Base-by-base conservation (phyloP, 2,329 filamentous ascomycete species). In the Thelonectria rubi region DNA sequence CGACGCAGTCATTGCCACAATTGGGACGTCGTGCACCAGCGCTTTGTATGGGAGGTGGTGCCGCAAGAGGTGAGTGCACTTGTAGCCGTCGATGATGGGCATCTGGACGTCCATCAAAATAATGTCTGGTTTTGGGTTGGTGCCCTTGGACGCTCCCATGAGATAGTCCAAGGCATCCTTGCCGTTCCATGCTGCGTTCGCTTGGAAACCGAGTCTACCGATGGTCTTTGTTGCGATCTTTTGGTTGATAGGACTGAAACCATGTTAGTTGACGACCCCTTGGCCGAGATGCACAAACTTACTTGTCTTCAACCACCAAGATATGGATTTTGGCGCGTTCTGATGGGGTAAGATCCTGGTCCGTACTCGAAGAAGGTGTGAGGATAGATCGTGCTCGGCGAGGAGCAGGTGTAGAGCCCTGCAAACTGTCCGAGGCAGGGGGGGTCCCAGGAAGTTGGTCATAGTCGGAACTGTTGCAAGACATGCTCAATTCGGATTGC, bases 291-390 rank as follows among this genome's bases (percentile, higher is more conserved):
- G 1, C 40, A 43, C 3, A 8, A 17, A 81, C 86, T 80, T 79
- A 88, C 86, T 94, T 93, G 73, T 94, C 92, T 76, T 94, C 92
- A 2, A 94, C 91, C 1, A 95, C 86, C 18, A 94, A 77, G n/a
- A 94, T 81, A 49, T 91, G 86, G 6, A 89, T 82, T 39, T 86
- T 84, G 55, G 84, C 80, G 56, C 91, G 82, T 56, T 91, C 88
- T 2, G 81, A 75, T 15, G 80, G 76, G 3, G 84, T 77, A 2
- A 91, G 72, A 17, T 84, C 84, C 47, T 82, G 74, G 2, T 82
- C 80, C 5, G 77, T 70, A n/a, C 63, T 74, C 11, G 74, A 72
- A n/a, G 78, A 72, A 21, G 68, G 42, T 4, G 76, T 70, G 65
- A 79, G 72, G 5, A 71, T 62, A 5, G 78, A 78, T 9, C 72